phyloP scores from a whole-genome alignment of 805 yeast genomes.

The Candida sphagnicola region DNA sequence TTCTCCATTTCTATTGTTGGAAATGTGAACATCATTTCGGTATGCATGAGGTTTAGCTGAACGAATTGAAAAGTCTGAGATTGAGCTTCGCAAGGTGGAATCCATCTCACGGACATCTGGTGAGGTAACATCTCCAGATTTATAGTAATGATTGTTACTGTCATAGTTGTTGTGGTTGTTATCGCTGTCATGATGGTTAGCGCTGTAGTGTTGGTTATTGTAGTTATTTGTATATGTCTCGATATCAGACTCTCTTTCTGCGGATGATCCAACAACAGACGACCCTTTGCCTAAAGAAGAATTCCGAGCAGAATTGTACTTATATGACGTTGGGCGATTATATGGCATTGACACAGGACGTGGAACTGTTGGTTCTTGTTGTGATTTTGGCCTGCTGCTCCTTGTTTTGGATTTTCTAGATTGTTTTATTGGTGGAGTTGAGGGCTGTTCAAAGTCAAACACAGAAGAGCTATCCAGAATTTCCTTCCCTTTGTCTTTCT shows the following conservation, averaged over 20 bases:
- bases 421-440: background rate
- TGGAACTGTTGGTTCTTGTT: no score
- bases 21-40: constrained; percentile 1
- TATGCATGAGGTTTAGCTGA: constrained; percentile 3
- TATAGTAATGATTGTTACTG: background rate
- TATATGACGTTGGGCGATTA: background rate
- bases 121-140: background rate
- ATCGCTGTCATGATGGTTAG: no score
- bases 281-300: no score
- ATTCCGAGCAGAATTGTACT: background rate
- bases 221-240: no score
- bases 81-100: background rate
- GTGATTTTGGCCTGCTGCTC: no score
- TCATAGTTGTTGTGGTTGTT: no score
- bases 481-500: background rate
- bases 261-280: no score
- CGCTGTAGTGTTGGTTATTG: no score
- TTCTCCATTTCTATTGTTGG: background rate
- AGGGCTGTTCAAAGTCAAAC: background rate
- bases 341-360: background rate
- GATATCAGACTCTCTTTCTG: constrained; percentile 1
- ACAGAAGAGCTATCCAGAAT: background rate
- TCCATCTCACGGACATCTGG: background rate
- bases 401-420: background rate
- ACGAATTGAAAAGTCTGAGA: constrained; percentile 3